Percentiles rank a stretch among this genome's conserved stretches.
Evolutionary conservation across 2,329 filamentous ascomycete species (phyloP).

Genomic region (Fusarium pseudocircinatum): DNA sequence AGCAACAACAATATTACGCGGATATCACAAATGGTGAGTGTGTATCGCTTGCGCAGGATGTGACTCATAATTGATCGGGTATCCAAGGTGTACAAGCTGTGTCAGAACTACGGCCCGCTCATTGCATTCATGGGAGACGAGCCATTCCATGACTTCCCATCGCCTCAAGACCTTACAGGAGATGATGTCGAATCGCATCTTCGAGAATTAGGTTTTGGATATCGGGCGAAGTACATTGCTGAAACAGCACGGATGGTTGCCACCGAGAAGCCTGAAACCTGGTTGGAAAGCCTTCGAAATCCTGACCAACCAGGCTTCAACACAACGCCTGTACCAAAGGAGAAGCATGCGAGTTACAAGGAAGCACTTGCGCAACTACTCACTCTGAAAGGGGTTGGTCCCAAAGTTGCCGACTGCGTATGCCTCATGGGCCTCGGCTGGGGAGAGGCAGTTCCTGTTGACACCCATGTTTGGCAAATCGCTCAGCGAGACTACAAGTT

Average conservation of each 20-base stretch:
- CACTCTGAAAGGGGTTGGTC: constrained; percentile 85
- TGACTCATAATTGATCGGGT: background rate
- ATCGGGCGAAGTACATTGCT: constrained; percentile 91
- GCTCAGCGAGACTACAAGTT: constrained; percentile 96
- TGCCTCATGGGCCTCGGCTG: constrained; percentile 96
- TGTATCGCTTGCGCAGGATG: background rate
- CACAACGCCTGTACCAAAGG: constrained; percentile 55
- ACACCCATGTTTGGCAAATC: constrained; percentile 99
- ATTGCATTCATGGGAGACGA: constrained; percentile 76
- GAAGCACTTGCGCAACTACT: constrained; percentile 84
- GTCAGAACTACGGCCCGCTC: constrained; percentile 81
- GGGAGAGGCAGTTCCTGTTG: constrained; percentile 93
- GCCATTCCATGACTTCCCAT: constrained; percentile 87
- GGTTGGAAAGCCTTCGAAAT: constrained; percentile 83
- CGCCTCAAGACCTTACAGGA: constrained; percentile 76
- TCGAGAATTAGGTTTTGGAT: constrained; percentile 88
- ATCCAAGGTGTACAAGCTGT: constrained; percentile 82
- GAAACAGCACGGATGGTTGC: constrained; percentile 83
- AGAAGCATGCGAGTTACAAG: constrained; percentile 71
- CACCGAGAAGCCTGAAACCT: constrained; percentile 71
- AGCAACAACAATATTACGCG: constrained; percentile 98
- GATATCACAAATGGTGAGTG: constrained; percentile 88
- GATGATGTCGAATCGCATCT: constrained; percentile 82
- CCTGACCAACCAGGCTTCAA: constrained; percentile 73
- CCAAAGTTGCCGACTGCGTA: constrained; percentile 97